Evolutionary conservation across 176 grass and related monocot genomes (phyloP).

Genomic region (Alopecurus myosuroides): DNA sequence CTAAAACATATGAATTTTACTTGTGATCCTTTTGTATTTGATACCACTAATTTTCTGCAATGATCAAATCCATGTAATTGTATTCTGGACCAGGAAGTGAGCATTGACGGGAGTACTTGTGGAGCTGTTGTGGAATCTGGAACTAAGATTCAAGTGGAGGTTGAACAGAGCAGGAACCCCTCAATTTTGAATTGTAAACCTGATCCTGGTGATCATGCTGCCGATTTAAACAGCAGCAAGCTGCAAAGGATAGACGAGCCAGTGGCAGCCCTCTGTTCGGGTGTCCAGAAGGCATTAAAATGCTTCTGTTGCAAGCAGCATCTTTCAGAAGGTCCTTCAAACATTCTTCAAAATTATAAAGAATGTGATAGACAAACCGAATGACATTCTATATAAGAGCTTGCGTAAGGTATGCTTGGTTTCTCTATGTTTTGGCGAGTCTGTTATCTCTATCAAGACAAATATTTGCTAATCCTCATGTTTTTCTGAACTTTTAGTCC

Average conservation of each 20-base stretch:
- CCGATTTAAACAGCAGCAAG: slow-evolving; percentile 40
- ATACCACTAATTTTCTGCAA: background rate
- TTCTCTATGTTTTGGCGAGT: background rate
- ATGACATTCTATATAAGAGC: slow-evolving; percentile 65
- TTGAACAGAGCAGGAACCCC: background rate
- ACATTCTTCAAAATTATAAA: slow-evolving; percentile 86
- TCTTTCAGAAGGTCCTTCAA: slow-evolving; percentile 66
- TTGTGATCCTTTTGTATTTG: background rate
- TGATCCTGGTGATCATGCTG: slow-evolving; percentile 41
- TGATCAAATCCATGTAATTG: too few species aligned
- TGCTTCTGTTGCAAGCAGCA: slow-evolving; percentile 55
- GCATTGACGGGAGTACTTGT: background rate
- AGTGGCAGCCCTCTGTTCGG: slow-evolving; percentile 47
- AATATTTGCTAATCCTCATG: background rate
- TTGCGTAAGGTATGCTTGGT: slow-evolving; percentile 65
- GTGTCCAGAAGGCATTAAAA: slow-evolving; percentile 58
- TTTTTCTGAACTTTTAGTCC: slow-evolving; percentile 35
- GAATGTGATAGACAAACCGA: slow-evolving; percentile 86
- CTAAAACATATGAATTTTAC: background rate
- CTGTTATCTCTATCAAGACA: background rate
- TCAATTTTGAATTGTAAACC: slow-evolving; percentile 21
- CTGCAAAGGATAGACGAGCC: slow-evolving; percentile 68
- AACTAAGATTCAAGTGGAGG: slow-evolving; percentile 19
- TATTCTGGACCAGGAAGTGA: slow-evolving; percentile 17
- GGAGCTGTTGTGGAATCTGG: slow-evolving; percentile 3